Evolutionary conservation across 345 rosid species (phyloP).

Genomic region (Citrus glauca): DNA sequence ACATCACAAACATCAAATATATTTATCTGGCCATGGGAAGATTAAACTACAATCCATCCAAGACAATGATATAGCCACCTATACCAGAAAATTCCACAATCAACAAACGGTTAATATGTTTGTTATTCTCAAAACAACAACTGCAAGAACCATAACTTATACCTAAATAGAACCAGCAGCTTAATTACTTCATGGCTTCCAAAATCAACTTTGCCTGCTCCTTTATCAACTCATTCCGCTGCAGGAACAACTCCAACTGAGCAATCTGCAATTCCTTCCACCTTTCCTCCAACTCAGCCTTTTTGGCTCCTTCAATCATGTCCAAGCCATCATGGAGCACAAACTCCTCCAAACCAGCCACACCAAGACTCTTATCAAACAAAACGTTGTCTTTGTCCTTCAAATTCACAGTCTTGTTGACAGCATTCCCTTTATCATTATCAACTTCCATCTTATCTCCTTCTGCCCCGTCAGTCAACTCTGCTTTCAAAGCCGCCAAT

Average conservation of each 20-base stretch:
- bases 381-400: neutral
- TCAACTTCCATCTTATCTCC: slow-evolving; percentile 12
- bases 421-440: neutral
- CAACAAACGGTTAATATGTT: neutral
- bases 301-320: slow-evolving; percentile 28
- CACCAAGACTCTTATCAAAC: slow-evolving; percentile 13
- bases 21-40: neutral
- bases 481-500: neutral
- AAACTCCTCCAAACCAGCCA: slow-evolving; percentile 26
- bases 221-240: slow-evolving; percentile 22
- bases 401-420: neutral
- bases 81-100: neutral
- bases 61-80: neutral
- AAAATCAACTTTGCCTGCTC: slow-evolving; percentile 31
- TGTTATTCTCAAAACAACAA: neutral
- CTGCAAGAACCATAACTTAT: neutral
- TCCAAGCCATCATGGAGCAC: slow-evolving; percentile 19
- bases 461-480: neutral
- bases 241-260: slow-evolving; percentile 31
- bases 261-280: slow-evolving; percentile 30
- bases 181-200: slow-evolving; percentile 14
- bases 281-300: slow-evolving; percentile 30
- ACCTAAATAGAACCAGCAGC: neutral
- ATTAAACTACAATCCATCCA: neutral
- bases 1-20: neutral